Percentiles rank a stretch among this genome's conserved stretches.
These are phyloP conservation scores for Hypoxylon sp. DNA, from an alignment of 2,329 filamentous ascomycete genomes.

Conservation along the genomic window DNA sequence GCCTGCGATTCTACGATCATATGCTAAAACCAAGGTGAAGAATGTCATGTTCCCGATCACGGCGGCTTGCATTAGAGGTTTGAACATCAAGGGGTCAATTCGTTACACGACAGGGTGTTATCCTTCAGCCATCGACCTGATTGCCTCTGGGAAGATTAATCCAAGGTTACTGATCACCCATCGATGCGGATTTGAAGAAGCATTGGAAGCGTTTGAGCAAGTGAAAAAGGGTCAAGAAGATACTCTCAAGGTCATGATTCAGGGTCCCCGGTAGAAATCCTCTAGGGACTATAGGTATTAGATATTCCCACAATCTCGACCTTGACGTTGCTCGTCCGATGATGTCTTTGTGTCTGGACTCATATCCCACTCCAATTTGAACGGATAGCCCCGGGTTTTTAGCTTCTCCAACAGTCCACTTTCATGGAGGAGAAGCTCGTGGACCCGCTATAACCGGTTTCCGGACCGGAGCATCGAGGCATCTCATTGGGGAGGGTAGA, in stretches of 20 bases:
- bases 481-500: slow-evolving; percentile 32
- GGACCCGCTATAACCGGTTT: slow-evolving; percentile 6
- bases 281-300: not conserved
- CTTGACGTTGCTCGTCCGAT: not conserved
- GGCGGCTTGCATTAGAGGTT: slow-evolving; percentile 55
- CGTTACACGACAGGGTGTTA: slow-evolving; percentile 60
- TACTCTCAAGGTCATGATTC: slow-evolving; percentile 38
- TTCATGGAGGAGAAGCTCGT: slow-evolving; percentile 20
- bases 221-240: slow-evolving; percentile 32
- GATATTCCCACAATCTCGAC: not conserved
- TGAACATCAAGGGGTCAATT: slow-evolving; percentile 60
- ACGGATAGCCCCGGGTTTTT: too few species aligned
- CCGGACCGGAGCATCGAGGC: not conserved
- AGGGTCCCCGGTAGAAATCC: slow-evolving; percentile 23
- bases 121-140: slow-evolving; percentile 56
- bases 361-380: too few species aligned
- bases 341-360: too few species aligned
- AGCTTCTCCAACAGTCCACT: slow-evolving; percentile 2
- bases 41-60: slow-evolving; percentile 61
- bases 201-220: slow-evolving; percentile 30
- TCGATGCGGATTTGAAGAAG: slow-evolving; percentile 45
- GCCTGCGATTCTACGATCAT: not conserved
- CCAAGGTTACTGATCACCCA: slow-evolving; percentile 48
- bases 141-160: slow-evolving; percentile 57
- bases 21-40: slow-evolving; percentile 27